phyloP scores from a whole-genome alignment of 805 yeast genomes.

The Lipomyces lipofer region DNA sequence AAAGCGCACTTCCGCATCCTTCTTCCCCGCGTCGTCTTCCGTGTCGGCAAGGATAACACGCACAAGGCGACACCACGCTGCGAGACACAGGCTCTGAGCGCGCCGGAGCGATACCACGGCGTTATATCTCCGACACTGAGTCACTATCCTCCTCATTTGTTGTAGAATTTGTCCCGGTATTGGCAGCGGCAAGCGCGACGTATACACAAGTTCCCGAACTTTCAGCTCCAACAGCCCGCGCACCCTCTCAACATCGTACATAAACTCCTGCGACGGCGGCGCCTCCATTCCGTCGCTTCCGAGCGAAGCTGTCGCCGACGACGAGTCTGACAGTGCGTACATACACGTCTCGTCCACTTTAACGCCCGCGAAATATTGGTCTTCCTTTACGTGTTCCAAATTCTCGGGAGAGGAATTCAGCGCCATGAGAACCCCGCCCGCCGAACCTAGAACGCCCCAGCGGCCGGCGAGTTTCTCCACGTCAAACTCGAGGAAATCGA shows the following conservation, averaged over 20 bases:
- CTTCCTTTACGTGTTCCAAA: background rate
- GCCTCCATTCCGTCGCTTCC: background rate
- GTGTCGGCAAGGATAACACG: slow-evolving; percentile 71
- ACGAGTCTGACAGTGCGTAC: slow-evolving; percentile 12
- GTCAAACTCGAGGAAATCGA: slow-evolving; percentile 67
- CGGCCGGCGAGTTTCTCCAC: slow-evolving; percentile 19
- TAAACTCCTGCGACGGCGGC: slow-evolving; percentile 25
- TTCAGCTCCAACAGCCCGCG: slow-evolving; percentile 31
- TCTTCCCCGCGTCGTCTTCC: slow-evolving; percentile 47
- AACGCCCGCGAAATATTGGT: slow-evolving; percentile 11
- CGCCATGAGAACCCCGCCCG: background rate
- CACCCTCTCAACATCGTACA: slow-evolving; percentile 25
- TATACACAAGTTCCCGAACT: slow-evolving; percentile 31
- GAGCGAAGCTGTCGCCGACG: slow-evolving; percentile 12
- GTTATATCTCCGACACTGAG: slow-evolving; percentile 16
- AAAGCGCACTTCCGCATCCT: slow-evolving; percentile 33
- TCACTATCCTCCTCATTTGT: slow-evolving; percentile 9
- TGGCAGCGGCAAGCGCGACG: slow-evolving; percentile 4
- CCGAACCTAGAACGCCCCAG: slow-evolving; percentile 16
- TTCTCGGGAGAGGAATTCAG: background rate
- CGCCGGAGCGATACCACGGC: slow-evolving; percentile 33
- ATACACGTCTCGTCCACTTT: slow-evolving; percentile 13
- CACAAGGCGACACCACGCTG: slow-evolving; percentile 80
- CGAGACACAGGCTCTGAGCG: slow-evolving; percentile 62
- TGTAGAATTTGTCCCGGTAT: slow-evolving; percentile 1